Evolutionary conservation across 2,329 filamentous ascomycete species (phyloP).

Genomic region (Alternaria sp.): DNA sequence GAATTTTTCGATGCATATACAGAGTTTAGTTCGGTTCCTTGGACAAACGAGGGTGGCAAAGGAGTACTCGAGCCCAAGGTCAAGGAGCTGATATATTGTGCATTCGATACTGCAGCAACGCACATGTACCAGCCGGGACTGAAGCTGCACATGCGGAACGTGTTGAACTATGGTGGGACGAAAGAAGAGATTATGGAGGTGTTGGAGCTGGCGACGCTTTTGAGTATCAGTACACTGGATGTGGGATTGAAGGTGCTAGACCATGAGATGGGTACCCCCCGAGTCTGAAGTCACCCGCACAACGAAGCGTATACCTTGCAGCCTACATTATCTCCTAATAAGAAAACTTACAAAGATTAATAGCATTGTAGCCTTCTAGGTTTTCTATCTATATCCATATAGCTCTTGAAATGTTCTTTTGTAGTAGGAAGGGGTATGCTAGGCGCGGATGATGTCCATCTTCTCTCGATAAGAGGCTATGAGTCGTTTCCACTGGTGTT

Average conservation of each 20-base stretch:
- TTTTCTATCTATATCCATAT: too few relatives aligned
- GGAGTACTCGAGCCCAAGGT: conserved; percentile 57
- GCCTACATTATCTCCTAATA: too few relatives aligned
- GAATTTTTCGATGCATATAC: conserved; percentile 61
- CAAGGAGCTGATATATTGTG: conserved; percentile 61
- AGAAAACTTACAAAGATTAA: too few relatives aligned
- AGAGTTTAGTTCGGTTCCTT: conserved; percentile 58
- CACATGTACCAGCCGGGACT: conserved; percentile 59
- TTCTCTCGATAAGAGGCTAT: too few relatives aligned
- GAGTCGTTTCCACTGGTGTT: too few relatives aligned
- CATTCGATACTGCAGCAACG: conserved; percentile 59
- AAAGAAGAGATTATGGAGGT: conserved; percentile 61
- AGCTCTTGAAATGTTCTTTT: too few relatives aligned
- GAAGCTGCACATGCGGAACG: conserved; percentile 61
- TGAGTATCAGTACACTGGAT: conserved; percentile 45
- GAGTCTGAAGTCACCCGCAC: background rate
- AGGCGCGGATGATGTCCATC: too few relatives aligned
- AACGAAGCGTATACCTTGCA: too few relatives aligned
- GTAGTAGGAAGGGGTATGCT: too few relatives aligned
- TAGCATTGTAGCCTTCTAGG: too few relatives aligned
- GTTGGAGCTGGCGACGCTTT: conserved; percentile 55
- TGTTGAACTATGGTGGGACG: conserved; percentile 57
- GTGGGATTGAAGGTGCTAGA: conserved; percentile 37
- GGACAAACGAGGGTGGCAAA: conserved; percentile 41
- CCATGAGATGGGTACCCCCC: conserved; percentile 22